Base-by-base conservation (phyloP, 441 rosid species). In the Aquilaria agallochum region DNA sequence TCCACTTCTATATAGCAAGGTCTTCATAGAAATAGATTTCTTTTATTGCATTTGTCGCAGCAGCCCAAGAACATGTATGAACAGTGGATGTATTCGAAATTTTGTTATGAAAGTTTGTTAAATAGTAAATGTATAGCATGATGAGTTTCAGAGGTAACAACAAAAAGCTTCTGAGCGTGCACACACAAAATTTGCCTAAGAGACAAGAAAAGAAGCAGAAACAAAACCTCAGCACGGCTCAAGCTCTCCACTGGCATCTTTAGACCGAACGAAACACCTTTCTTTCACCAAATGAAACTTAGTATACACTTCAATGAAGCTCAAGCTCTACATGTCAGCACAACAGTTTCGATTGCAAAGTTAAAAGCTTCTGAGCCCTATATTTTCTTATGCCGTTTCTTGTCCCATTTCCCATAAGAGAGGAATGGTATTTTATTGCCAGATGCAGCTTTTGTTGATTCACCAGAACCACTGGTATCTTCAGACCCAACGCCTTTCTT, bases 401-500 rank as follows among this genome's bases (percentile, higher is more conserved):
- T 86, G 44, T 70, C 75, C 48, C 62, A 56, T 70, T 45, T 71
- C 62, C 72, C 87, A 20, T 67, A 60, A 53, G 93, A 83, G 20
- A 79, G 78, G 67, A 80, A 86, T 13, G 83, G 82, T 60, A 49
- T 66, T 64, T 78, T 57, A 56, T 67, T 74, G 60, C 56, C 57
- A 47, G 62, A 69, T 50, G 65, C 81, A 60, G 61, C 74, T 54
- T 73, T 76, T 3, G 64, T 61, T 50, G 70, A 73, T 51, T 76
- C 78, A 50, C 63, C 65, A 54, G 73, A 70, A 52, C 62, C 59
- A 56, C 42, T 60, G 14, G 66, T 59, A 31, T 63, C 49, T 7
- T 66, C 72, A 33, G 69, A 69, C 57, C 65, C 66, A 36, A 55
- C n/a, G 53, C 64, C 63, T 65, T 60, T 72, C 63, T 45, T 79